Conservation (phyloP, 257 asterid species). For the Gentiana straminea region DNA sequence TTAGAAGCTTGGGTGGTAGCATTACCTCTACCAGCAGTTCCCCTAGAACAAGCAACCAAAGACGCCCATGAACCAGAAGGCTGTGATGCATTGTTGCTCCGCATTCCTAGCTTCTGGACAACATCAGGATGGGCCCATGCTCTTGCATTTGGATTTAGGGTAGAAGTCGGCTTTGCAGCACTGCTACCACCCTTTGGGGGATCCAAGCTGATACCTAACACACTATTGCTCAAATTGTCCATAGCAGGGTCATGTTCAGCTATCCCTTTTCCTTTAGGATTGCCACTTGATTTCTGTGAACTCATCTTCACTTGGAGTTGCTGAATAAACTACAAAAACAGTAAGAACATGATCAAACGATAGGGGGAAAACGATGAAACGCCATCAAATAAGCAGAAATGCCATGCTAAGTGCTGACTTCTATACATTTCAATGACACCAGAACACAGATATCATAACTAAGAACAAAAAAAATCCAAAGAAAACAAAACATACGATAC, state of each 20-base stretch:
- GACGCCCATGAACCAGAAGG: constrained; percentile 36
- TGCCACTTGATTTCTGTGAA: constrained; percentile 22
- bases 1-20: constrained; percentile 20
- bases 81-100: constrained; percentile 32
- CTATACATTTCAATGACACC: no score
- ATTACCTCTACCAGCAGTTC: constrained; percentile 37
- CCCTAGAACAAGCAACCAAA: constrained; percentile 23
- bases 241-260: constrained; percentile 10
- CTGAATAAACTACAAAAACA: constrained; percentile 5
- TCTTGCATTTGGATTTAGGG: constrained; percentile 43
- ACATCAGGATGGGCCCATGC: constrained; percentile 50
- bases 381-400: no score
- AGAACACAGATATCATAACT: no score
- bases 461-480: no score
- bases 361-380: no score
- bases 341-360: no score
- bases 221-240: constrained; percentile 26
- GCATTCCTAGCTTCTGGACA: constrained; percentile 31
- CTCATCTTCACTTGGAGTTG: constrained; percentile 24
- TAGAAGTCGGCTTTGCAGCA: constrained; percentile 21
- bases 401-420: no score
- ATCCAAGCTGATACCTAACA: constrained; percentile 27
- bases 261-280: constrained; percentile 18
- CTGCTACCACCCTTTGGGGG: constrained; percentile 48
- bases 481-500: no score